Base-by-base conservation (phyloP, 495 filamentous ascomycete species). In the Neurospora pannonica region DNA sequence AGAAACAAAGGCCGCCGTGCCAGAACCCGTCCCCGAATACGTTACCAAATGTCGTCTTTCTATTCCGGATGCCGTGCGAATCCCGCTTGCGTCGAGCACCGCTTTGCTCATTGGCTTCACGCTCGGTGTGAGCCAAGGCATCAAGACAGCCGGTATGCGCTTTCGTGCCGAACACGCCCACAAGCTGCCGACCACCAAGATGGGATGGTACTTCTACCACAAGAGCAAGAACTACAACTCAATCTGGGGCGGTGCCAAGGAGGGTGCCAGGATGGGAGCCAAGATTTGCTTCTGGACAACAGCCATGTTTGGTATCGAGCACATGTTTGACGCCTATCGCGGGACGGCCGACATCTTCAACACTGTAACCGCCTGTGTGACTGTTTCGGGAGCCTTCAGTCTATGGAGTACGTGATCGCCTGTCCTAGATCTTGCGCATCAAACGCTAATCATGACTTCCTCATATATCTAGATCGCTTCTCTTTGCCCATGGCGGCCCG, bases 201-300 rank as follows among this genome's bases (percentile, higher is more conserved):
- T 88, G 9, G 96, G 94, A 38, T 99, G 96, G 96, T 99, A 94
- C 80, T 89, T 98, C 37, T 99, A 99, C 80, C 97, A 98, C 83
- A 98, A 97, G 83, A 93, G 89, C 78, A 98, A 98, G 84, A 98
- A 97, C 81, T 98, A 98, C 84, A 88, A 92, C 73, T 83, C 90
- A 7, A 87, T 91, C 70, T 86, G 90, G 13, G 93, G 92, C 3
- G 96, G 91, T 0, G 82, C 95, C 15, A 88, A 87, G 75, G 93
- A 94, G 79, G 97, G 93, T 0, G 71, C 92, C 48, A 91, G 88
- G 77, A 91, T 94, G 88, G 95, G 92, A 5, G 79, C 82, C n/a
- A 91, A 88, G 78, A 80, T 97, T 17, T 87, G 86, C 19, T 83
- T 89, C 70, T 89, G 93, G 92, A 85, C 88, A 71, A 83, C 86